These are phyloP conservation scores for Diospyros lotus DNA, from an alignment of 148 eudicot species.

Conservation along the genomic window DNA sequence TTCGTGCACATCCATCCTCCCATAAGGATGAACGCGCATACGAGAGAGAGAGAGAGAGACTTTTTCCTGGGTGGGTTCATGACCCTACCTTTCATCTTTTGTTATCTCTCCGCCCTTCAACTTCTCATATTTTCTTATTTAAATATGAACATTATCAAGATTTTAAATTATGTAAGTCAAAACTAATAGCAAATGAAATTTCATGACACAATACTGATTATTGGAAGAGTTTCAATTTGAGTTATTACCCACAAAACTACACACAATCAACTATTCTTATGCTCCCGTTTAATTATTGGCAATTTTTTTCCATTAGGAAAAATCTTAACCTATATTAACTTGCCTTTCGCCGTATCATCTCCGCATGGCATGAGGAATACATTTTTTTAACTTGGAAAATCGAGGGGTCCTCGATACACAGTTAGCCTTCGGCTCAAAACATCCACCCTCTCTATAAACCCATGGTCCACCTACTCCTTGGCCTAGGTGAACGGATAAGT, in stretches of 20 bases:
- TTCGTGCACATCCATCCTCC: too few relatives aligned
- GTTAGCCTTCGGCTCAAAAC: too few relatives aligned
- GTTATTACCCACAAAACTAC: neutral
- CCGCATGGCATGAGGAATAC: too few relatives aligned
- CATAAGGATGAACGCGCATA: too few relatives aligned
- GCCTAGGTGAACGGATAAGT: too few relatives aligned
- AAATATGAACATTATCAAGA: neutral
- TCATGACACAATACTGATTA: neutral
- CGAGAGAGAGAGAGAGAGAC: too few relatives aligned
- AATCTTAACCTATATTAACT: neutral
- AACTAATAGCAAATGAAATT: neutral
- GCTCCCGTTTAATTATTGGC: neutral
- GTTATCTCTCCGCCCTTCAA: neutral
- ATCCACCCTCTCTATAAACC: too few relatives aligned
- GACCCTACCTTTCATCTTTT: neutral
- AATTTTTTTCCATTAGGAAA: neutral
- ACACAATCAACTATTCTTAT: neutral
- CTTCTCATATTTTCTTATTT: neutral
- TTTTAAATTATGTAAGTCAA: neutral
- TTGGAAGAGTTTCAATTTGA: neutral
- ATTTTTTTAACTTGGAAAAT: too few relatives aligned
- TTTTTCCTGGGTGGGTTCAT: too few relatives aligned
- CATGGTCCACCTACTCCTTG: too few relatives aligned
- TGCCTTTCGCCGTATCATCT: neutral
- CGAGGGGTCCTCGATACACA: too few relatives aligned